Percentiles rank a stretch among this genome's conserved stretches.
phyloP scores from a whole-genome alignment of 2,329 filamentous ascomycete genomes.

The Cercospora brassicicola region DNA sequence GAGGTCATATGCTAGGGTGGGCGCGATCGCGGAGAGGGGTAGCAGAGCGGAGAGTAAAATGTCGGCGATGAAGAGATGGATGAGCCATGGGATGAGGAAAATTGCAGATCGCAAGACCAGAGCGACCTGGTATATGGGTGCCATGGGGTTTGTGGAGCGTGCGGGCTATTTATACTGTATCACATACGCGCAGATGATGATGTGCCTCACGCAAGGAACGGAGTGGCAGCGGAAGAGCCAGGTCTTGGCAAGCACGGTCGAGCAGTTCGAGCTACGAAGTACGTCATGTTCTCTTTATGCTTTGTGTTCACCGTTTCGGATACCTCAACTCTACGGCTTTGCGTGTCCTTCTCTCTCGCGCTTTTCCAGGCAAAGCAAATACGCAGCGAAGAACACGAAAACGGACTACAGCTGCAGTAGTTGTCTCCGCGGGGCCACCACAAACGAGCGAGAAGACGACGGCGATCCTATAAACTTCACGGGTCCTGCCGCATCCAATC shows the following conservation, averaged over 20 bases:
- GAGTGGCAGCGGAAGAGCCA: background rate
- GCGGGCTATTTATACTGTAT: background rate
- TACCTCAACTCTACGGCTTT: background rate
- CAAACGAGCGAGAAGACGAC: background rate
- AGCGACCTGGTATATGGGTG: constrained; percentile 20
- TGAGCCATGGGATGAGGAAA: constrained; percentile 52
- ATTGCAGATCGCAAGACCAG: constrained; percentile 41
- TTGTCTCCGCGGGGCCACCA: background rate
- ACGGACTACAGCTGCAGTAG: background rate
- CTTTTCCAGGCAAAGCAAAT: background rate
- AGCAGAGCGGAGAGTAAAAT: constrained; percentile 43
- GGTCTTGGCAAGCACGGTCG: background rate
- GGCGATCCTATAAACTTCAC: background rate
- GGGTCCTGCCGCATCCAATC: background rate
- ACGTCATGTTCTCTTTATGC: background rate
- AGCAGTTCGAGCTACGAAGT: background rate
- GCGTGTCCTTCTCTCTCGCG: background rate
- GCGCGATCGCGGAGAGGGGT: constrained; percentile 40
- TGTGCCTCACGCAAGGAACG: background rate
- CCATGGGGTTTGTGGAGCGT: background rate
- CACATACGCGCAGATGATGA: background rate
- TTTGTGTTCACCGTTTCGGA: background rate
- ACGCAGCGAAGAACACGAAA: background rate
- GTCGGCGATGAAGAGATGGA: constrained; percentile 55
- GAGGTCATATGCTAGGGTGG: constrained; percentile 54